Evolutionary conservation across 2,329 filamentous ascomycete species (phyloP), one percentile per base, ranked within the genome.

Genomic region (Volutella citrinella): DNA sequence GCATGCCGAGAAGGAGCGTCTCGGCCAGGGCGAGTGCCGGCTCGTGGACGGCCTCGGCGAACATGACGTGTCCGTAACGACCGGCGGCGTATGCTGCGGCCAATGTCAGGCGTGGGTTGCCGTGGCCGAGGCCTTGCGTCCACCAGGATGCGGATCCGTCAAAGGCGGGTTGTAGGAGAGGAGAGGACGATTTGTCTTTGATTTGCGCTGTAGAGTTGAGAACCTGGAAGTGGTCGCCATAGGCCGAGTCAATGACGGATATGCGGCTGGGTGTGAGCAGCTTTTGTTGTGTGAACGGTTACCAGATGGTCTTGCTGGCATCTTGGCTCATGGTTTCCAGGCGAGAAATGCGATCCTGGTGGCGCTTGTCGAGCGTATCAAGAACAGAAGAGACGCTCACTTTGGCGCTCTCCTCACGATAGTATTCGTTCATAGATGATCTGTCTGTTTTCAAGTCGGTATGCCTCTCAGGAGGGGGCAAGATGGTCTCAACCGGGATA

Each of bases 131-230:
- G 3, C 87, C 87, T 60, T 94, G 88, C 0, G 87, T 94, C 87
- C 88, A 94, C 87, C 88, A 94, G 0, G 86, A 91, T 2, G 87
- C 87, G 1, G 87, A 93, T 4, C 83, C 87, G 48, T 94, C 88
- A 35, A 93, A 89, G 0, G 84, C 82, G 2, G 85, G 74, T 3
- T 49, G 49, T 0, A 61, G 43, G 0, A 60, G 41, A 6, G 27
- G 31, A 0, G 41, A 3, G 0, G 27, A 23, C 1, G 12, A 19
- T 6, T 40, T 35, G n/a, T n/a, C n/a, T n/a, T n/a, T n/a, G n/a
- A n/a, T n/a, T n/a, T n/a, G n/a, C n/a, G n/a, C n/a, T n/a, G n/a
- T n/a, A n/a, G n/a, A n/a, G 20, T 43, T 43, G 12, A 49, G 53
- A 0, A 80, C 81, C 53, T 91, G 83, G 57, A 93, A 94, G 54